Evolutionary conservation across 306 rosid genomes (phyloP).

Genomic region (Cicer chorassanicum): DNA sequence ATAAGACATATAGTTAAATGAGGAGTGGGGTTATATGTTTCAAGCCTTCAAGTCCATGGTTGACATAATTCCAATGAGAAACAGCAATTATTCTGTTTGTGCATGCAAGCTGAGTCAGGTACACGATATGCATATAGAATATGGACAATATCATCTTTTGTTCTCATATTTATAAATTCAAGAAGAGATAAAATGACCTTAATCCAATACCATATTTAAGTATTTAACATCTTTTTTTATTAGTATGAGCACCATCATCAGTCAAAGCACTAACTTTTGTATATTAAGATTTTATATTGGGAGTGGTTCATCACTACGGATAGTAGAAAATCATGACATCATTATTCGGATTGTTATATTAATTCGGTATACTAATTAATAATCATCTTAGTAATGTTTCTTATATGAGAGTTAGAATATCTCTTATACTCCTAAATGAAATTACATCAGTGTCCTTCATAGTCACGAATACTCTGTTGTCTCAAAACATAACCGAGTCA

Average conservation of each 20-base stretch:
- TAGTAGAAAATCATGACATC: too few relatives aligned
- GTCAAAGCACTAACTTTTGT: neutral
- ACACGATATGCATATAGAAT: constrained; percentile 33
- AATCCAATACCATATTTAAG: neutral
- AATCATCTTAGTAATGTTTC: too few relatives aligned
- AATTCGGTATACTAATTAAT: too few relatives aligned
- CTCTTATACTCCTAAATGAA: neutral
- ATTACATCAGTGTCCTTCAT: constrained; percentile 25
- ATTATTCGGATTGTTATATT: too few relatives aligned
- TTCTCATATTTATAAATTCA: constrained; percentile 10
- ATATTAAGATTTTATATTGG: too few relatives aligned
- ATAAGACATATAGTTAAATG: constrained; percentile 1
- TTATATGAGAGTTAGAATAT: too few relatives aligned
- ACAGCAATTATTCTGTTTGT: constrained; percentile 25
- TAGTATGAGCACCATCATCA: neutral
- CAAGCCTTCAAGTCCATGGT: neutral
- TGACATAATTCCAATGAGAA: constrained; percentile 30
- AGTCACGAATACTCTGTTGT: constrained; percentile 59
- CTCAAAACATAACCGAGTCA: constrained; percentile 39
- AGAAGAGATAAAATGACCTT: constrained; percentile 13
- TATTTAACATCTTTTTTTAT: neutral
- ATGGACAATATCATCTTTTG: constrained; percentile 36
- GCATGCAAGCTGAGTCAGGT: constrained; percentile 49
- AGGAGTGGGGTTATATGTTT: constrained; percentile 22
- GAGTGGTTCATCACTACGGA: too few relatives aligned